Evolutionary conservation across 2,329 filamentous ascomycete genomes (phyloP), one percentile per base, ranked within the genome.

Genomic region (Acrodontium crateriforme): DNA sequence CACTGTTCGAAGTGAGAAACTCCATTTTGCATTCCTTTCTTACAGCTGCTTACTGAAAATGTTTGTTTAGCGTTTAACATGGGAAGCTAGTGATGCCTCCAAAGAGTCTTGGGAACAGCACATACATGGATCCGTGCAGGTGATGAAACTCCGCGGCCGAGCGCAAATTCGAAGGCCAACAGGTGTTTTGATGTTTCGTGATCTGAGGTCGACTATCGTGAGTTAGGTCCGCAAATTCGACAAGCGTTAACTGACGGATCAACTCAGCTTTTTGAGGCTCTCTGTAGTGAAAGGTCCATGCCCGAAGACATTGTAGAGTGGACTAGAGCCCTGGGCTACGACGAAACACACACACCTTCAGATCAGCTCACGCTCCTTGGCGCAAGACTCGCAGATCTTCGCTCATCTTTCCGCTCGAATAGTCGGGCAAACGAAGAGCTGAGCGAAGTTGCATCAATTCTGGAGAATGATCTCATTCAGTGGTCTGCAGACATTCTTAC

Each of bases 231-330:
- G 16, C 12, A 11, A 19, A 10, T 9, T 10, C 11, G 16, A 18
- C 18, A 27, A 23, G 13, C 6, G 20, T 15, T 5, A 11, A 13
- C 23, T 34, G 19, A 31, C 16, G 17, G 8, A n/a, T 6, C 14
- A 10, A 6, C 16, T 14, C 19, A 39, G 34, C 20, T 36, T 1
- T 18, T 29, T 11, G 28, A 36, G 14, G 31, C 33, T 12, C 15
- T 41, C 11, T 11, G 11, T 7, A 16, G 14, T 4, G 38, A 39
- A 23, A 33, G 13, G 7, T 25, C 24, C 13, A 31, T 37, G 4
- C 33, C 36, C 5, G 31, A 35, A 8, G 31, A 29, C 19, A 29
- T 41, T 12, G 26, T 35, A 9, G 18, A 32, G 13, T 40, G 38
- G 38, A 32, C 36, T 9, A 25, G 31, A 17, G 19, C 23, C 3